phyloP scores from a whole-genome alignment of 768 basidiomycete species.

The Tulasnella sp. region DNA sequence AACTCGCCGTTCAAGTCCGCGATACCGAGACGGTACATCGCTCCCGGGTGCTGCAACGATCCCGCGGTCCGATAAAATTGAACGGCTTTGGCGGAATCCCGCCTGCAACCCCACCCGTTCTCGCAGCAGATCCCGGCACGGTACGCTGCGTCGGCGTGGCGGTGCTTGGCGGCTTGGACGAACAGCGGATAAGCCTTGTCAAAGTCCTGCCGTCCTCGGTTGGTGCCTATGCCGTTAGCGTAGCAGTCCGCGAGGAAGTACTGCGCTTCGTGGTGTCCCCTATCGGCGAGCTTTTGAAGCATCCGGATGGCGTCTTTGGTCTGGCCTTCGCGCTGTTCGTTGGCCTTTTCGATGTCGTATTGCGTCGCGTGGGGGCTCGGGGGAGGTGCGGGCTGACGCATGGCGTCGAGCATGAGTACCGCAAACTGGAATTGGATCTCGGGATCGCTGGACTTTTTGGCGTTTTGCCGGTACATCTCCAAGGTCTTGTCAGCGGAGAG shows the following conservation, averaged over 20 bases:
- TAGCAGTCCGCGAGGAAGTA: slow-evolving; percentile 99
- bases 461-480: slow-evolving; percentile 94
- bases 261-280: slow-evolving; percentile 90
- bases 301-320: slow-evolving; percentile 81
- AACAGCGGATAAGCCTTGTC: slow-evolving; percentile 96
- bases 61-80: slow-evolving; percentile 93
- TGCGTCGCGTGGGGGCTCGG: slow-evolving; percentile 53
- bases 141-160: slow-evolving; percentile 92
- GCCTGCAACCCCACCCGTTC: slow-evolving; percentile 96
- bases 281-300: slow-evolving; percentile 86
- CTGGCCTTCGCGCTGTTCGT: slow-evolving; percentile 81
- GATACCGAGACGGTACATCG: slow-evolving; percentile 94
- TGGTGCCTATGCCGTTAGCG: slow-evolving; percentile 94
- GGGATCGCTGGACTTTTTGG: slow-evolving; percentile 97
- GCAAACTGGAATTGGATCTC: slow-evolving; percentile 98
- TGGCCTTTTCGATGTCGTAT: slow-evolving; percentile 72
- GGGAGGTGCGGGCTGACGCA: slow-evolving; percentile 74
- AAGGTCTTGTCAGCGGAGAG: slow-evolving; percentile 94
- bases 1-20: slow-evolving; percentile 96
- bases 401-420: slow-evolving; percentile 97
- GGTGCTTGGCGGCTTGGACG: slow-evolving; percentile 93
- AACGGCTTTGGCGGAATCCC: slow-evolving; percentile 86
- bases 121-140: slow-evolving; percentile 97
- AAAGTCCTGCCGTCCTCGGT: slow-evolving; percentile 88
- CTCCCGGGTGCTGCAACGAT: slow-evolving; percentile 84